Conservation (phyloP, 2,329 filamentous ascomycete genomes). For the Paracorniculantispora psalliotae region DNA sequence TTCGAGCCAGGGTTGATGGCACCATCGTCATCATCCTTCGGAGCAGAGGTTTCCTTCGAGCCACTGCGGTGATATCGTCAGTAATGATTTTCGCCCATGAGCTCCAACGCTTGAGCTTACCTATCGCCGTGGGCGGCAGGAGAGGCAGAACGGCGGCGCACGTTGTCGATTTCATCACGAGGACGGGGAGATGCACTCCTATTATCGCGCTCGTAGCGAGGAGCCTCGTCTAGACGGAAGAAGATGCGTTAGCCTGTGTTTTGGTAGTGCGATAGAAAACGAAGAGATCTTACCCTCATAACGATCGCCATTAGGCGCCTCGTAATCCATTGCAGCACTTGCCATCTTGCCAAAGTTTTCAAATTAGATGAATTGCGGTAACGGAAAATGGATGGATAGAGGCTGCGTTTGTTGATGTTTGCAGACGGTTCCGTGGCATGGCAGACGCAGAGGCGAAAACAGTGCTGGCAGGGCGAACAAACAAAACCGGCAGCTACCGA, state of each 20-base stretch:
- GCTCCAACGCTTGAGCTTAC: slow-evolving; percentile 6
- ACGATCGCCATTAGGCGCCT: slow-evolving; percentile 61
- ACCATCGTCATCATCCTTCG: slow-evolving; percentile 64
- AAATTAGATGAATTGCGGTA: slow-evolving; percentile 1
- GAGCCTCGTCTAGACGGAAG: slow-evolving; percentile 49
- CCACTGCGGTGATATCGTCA: slow-evolving; percentile 27
- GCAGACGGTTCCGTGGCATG: not conserved
- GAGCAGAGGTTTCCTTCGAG: slow-evolving; percentile 49
- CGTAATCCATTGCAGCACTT: slow-evolving; percentile 65
- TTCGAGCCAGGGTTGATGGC: slow-evolving; percentile 93
- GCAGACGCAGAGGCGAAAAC: slow-evolving; percentile 7
- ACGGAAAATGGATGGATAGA: not conserved
- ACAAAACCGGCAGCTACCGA: not conserved
- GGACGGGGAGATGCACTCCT: slow-evolving; percentile 61
- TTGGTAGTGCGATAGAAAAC: not conserved
- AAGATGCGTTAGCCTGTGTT: not conserved
- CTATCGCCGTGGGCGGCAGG: slow-evolving; percentile 48
- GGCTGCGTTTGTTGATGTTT: slow-evolving; percentile 11
- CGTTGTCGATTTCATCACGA: slow-evolving; percentile 56
- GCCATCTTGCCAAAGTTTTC: slow-evolving; percentile 43
- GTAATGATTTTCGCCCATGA: not conserved
- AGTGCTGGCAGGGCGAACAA: not conserved
- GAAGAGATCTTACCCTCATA: slow-evolving; percentile 52
- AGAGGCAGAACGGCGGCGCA: slow-evolving; percentile 58
- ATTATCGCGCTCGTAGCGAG: slow-evolving; percentile 62